These are phyloP conservation scores for Sarcomyxa edulis DNA, from an alignment of 768 basidiomycete species.

Conservation along the genomic window DNA sequence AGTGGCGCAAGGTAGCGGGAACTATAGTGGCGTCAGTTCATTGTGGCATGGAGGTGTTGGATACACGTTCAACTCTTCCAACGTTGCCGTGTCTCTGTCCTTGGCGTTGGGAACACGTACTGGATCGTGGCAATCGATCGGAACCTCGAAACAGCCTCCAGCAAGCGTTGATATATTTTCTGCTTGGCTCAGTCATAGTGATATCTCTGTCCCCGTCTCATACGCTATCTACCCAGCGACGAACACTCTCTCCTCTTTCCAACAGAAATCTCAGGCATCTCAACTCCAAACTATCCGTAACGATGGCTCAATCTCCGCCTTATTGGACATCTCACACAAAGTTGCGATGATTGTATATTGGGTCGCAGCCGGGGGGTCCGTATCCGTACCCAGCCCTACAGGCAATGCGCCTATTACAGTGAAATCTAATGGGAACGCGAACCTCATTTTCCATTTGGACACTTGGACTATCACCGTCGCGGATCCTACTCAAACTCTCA, in stretches of 20 bases:
- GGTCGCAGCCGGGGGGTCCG: slow-evolving; percentile 30
- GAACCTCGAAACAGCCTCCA: slow-evolving; percentile 20
- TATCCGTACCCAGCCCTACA: slow-evolving; percentile 21
- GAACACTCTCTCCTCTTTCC: slow-evolving; percentile 18
- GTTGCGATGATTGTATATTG: slow-evolving; percentile 42
- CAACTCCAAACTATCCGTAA: slow-evolving; percentile 23
- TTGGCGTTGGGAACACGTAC: slow-evolving; percentile 19
- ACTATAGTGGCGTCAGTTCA: slow-evolving; percentile 18
- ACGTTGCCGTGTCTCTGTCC: slow-evolving; percentile 17
- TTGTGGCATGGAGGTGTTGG: slow-evolving; percentile 29
- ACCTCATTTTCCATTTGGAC: slow-evolving; percentile 26
- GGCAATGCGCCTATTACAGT: slow-evolving; percentile 24
- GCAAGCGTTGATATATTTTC: slow-evolving; percentile 27
- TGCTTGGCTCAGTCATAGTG: slow-evolving; percentile 33
- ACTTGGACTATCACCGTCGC: slow-evolving; percentile 35
- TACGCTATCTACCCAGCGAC: slow-evolving; percentile 42
- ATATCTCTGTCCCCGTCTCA: slow-evolving; percentile 18
- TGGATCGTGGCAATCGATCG: slow-evolving; percentile 28
- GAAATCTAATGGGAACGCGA: slow-evolving; percentile 26
- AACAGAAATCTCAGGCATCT: slow-evolving; percentile 14
- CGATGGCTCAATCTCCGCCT: slow-evolving; percentile 33
- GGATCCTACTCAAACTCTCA: slow-evolving; percentile 47
- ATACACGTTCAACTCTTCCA: slow-evolving; percentile 26
- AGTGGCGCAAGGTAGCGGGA: slow-evolving; percentile 8
- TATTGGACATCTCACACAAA: slow-evolving; percentile 28